These are phyloP conservation scores for Vanderwaltozyma tropicalis DNA, from an alignment of 805 yeast species.

Conservation along the genomic window DNA sequence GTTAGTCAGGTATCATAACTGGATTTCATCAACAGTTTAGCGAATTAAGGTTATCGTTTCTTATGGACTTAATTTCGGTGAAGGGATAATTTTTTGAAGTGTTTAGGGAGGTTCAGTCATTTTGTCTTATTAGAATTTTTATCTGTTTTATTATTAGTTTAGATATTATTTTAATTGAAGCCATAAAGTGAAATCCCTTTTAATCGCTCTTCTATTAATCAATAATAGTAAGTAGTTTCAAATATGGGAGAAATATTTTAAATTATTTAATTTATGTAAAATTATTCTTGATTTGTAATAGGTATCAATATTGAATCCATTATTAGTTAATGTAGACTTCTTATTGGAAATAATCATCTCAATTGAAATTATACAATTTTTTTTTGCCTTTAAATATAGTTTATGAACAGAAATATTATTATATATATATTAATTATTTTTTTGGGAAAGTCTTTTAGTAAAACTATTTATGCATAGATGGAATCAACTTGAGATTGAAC, in stretches of 20 bases:
- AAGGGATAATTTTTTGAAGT: too few species aligned
- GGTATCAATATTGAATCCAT: not conserved
- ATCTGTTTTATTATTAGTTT: not conserved
- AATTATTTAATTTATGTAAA: not conserved
- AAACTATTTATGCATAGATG: slow-evolving; percentile 34
- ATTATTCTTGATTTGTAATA: not conserved
- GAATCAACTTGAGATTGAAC: slow-evolving; percentile 58
- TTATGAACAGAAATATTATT: too few species aligned
- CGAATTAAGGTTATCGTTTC: not conserved
- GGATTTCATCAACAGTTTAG: not conserved
- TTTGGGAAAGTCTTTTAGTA: too few species aligned
- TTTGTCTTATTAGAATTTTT: too few species aligned
- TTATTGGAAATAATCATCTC: too few species aligned
- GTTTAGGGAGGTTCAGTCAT: not conserved
- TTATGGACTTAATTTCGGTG: too few species aligned
- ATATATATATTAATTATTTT: too few species aligned
- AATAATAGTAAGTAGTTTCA: slow-evolving; percentile 33
- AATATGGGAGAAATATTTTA: slow-evolving; percentile 26
- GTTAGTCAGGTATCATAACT: not conserved
- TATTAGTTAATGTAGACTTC: too few species aligned
- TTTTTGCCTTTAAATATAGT: too few species aligned
- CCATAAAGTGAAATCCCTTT: slow-evolving; percentile 29
- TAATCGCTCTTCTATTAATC: slow-evolving; percentile 33
- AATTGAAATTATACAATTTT: too few species aligned
- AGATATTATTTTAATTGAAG: slow-evolving; percentile 7